phyloP scores from a whole-genome alignment of 768 basidiomycete genomes.

The Hirschioporus abietinus region DNA sequence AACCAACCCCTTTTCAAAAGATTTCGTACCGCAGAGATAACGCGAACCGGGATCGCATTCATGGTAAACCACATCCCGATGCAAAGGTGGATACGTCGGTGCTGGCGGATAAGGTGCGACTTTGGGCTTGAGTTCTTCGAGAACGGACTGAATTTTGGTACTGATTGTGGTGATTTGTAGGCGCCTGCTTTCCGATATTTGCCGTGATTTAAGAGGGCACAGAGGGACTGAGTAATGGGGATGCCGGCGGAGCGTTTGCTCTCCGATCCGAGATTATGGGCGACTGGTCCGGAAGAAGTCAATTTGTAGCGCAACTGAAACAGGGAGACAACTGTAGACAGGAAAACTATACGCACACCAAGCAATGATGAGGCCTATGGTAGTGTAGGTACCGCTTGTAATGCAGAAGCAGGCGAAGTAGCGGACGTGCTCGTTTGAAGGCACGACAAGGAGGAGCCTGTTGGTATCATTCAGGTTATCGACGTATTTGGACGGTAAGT shows the following conservation, averaged over 20 bases:
- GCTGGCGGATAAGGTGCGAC: slow-evolving; percentile 57
- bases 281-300: slow-evolving; percentile 32
- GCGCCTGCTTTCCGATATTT: slow-evolving; percentile 60
- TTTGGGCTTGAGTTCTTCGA: not conserved
- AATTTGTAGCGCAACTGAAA: not conserved
- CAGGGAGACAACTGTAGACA: not conserved
- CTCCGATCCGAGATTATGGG: slow-evolving; percentile 75
- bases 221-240: slow-evolving; percentile 77
- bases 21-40: slow-evolving; percentile 63
- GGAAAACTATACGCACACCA: slow-evolving; percentile 54
- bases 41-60: slow-evolving; percentile 42
- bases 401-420: slow-evolving; percentile 80
- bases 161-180: slow-evolving; percentile 24
- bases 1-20: slow-evolving; percentile 25
- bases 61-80: slow-evolving; percentile 44
- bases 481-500: not conserved
- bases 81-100: slow-evolving; percentile 56
- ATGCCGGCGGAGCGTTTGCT: slow-evolving; percentile 73
- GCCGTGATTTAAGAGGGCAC: slow-evolving; percentile 16
- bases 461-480: not conserved
- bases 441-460: slow-evolving; percentile 53
- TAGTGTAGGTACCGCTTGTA: slow-evolving; percentile 70
- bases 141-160: not conserved
- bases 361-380: slow-evolving; percentile 67
- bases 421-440: slow-evolving; percentile 49